Evolutionary conservation across 768 basidiomycete genomes (phyloP), one percentile per base, ranked within the genome.

Genomic region (Boletus rubroflammeus): DNA sequence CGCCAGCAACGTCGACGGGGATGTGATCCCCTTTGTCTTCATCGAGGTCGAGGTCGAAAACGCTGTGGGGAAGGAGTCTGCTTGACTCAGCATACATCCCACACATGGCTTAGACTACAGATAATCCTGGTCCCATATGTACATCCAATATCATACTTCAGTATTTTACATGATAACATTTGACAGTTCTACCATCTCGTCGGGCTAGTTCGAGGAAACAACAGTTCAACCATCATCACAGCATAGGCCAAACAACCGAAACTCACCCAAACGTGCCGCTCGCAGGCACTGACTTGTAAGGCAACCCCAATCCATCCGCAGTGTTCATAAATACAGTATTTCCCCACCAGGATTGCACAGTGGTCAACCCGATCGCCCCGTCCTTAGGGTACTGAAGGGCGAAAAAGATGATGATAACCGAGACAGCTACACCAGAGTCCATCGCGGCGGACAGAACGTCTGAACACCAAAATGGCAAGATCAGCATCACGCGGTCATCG

Each of bases 381-480:
- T 86, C 77, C 53, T 57, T 57, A 2, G 86, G 87, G 61, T 81
- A 88, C 68, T 89, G 82, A n/a, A 88, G 73, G 35, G 64, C 59
- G 67, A 85, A 84, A 72, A 82, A 85, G 39, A 86, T 77, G 44
- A 82, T 23, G 25, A 88, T 70, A 3, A 78, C 68, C 21, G 78
- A 69, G 17, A 87, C 58, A 0, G 85, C 85, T 9, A 86, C 73
- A n/a, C 88, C 86, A 14, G 86, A 78, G 60, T 88, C 87, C 60
- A 89, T 62, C 4, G 84, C 87, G 10, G 86, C 84, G 7, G 86
- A 88, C n/a, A 88, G 68, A 19, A 88, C 81, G 58, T 86, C 77
- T 78, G 49, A 23, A n/a, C 29, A 45, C 38, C 10, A 40, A 11
- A 40, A 40, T 17, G 25, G 25, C 5, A 34, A 25, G 6, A 32